Base-by-base conservation (phyloP, 192 early-diverging fungal genomes). In the Diversispora eburnea region DNA sequence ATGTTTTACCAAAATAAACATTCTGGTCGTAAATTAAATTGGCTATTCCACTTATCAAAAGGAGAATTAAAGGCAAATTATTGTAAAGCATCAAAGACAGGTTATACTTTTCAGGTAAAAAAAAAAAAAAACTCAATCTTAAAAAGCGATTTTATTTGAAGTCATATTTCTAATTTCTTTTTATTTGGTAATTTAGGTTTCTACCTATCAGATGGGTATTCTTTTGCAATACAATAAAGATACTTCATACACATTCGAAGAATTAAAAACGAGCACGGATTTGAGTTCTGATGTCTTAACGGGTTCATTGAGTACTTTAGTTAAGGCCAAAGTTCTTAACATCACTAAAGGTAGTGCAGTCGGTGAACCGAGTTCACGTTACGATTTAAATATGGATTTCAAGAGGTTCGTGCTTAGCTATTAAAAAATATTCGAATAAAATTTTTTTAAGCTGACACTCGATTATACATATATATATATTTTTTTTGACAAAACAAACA, bases 61-160 rank as follows among this genome's bases (percentile, higher is more conserved):
- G 98, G 91, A 20, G 98, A 99, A 77, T 78, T 99, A 57, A 94
- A 94, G 77, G 90, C 94, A n/a, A 91, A 89, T 75, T 96, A 93
- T 78, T 80, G 89, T 46, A 94, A 92, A 76, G 80, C 76, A 13
- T 87, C 77, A 65, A 95, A 94, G 69, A 81, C 88, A 6, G 87
- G 90, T 0, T 93, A 91, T 79, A 89, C 91, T 0, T 89, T 93
- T 82, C 81, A 93, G 85, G 87, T 84, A 77, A 49, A 78, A 45
- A 46, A 45, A 46, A 45, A 55, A 56, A 41, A 48, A 55, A 7
- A 15, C 46, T 39, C 12, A 19, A 67, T 67, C 41, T 33, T 33
- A 33, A 33, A 33, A 33, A 33, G 0, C 2, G 25, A 33, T 33
- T 33, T 33, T 33, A 33, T 33, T 33, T 33, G 25, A 33, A 1